Base-by-base conservation (phyloP, 164 flowering plant genomes). In the Sedum album region DNA sequence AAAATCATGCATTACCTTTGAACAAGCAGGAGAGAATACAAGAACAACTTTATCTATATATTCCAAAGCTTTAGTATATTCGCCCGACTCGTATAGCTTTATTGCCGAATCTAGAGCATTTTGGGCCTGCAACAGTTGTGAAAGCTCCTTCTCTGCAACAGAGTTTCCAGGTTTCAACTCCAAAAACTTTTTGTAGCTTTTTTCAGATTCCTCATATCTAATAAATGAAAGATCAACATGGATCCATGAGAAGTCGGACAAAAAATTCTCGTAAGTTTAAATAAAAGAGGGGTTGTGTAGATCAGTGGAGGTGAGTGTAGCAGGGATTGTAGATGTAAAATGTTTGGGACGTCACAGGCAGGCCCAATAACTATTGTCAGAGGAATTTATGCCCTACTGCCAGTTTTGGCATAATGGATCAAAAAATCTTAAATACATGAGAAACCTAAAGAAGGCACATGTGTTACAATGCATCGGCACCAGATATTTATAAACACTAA, bases 161-260 rank as follows among this genome's bases (percentile, higher is more conserved):
- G 86, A 72, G 80, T 79, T 73, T 72, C 87, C 81, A 60, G 97
- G 93, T 77, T 87, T 91, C 72, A 89, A 70, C 82, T 85, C 87
- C 68, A 94, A 77, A 80, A 78, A 86, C 75, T 78, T 86, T 66
- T 81, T 85, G 79, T 91, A 94, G 83, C 73, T 81, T 75, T 73
- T 78, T 80, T 91, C 98, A 46, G 98, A 87, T 73, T 91, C 93
- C 70, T 87, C 95, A 83, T 79, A 94, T 84, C 98, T 94, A 82
- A 86, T 82, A 72, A 85, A 71, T 79, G 75, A 85, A 84, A 83
- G 79, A 79, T 73, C 48, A 72, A 77, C 76, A 74, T 81, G 82
- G 79, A 80, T 76, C 83, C 80, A 2, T 64, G 7, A 31, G 65
- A 33, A 11, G 26, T 14, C 18, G 28, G 28, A 28, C 28, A 15